Conservation (phyloP, 2,329 filamentous ascomycete species). For the Graphiopsis chlorocephala region DNA sequence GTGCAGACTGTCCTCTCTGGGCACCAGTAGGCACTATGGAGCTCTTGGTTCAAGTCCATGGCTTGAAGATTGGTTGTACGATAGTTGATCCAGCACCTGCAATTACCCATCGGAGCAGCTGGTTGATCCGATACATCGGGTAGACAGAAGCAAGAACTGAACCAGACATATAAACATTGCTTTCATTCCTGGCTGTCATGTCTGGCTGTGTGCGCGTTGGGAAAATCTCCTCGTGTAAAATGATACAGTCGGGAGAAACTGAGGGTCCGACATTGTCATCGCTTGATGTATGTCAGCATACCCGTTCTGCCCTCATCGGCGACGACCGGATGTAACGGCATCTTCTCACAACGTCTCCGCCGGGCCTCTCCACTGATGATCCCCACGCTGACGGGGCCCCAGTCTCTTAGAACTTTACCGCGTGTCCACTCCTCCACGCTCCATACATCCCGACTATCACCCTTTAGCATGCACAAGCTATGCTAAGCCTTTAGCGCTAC, state of each 20-base stretch:
- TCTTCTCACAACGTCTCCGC: background rate
- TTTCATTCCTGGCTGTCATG: background rate
- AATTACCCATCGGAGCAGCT: background rate
- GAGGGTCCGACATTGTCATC: background rate
- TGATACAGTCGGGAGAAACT: background rate
- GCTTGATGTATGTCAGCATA: background rate
- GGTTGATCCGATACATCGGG: background rate
- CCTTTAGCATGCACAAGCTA: constrained; percentile 2
- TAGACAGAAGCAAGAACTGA: background rate
- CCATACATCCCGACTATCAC: background rate
- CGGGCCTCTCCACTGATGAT: background rate
- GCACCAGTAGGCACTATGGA: background rate
- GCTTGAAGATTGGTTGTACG: background rate
- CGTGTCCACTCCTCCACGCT: background rate
- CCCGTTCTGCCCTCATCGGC: background rate
- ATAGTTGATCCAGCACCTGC: background rate
- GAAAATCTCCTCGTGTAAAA: too few relatives aligned
- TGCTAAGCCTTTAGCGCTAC: background rate
- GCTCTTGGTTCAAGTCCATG: background rate
- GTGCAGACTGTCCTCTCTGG: background rate
- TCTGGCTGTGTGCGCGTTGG: background rate
- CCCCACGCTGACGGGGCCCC: constrained; percentile 5
- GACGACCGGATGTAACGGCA: background rate
- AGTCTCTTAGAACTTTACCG: background rate
- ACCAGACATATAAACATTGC: background rate